Conservation (phyloP, 352 stramenopile genomes). For the Phytophthora sp. region DNA sequence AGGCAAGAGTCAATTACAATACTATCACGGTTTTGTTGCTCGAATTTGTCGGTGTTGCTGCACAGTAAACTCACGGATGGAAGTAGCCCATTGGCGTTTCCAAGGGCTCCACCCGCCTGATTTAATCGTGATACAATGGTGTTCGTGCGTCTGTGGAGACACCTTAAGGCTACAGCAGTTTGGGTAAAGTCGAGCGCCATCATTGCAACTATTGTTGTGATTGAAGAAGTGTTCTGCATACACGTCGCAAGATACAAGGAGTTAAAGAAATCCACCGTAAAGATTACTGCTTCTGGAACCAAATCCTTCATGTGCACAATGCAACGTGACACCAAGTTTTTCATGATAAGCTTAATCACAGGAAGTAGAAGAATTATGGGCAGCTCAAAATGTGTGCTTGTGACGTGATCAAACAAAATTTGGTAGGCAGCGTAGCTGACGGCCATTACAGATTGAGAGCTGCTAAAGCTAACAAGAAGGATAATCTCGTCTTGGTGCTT, state of each 20-base stretch:
- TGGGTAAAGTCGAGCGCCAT: constrained; percentile 34
- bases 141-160: constrained; percentile 1
- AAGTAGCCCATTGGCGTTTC: constrained; percentile 4
- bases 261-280: constrained; percentile 52
- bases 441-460: constrained; percentile 16
- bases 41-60: background rate
- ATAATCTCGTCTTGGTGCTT: constrained; percentile 16
- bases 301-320: constrained; percentile 31
- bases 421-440: constrained; percentile 21
- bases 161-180: constrained; percentile 7
- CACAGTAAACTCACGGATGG: background rate
- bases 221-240: constrained; percentile 46
- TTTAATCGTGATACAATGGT: constrained; percentile 19
- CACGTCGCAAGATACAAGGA: constrained; percentile 46
- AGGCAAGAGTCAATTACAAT: constrained; percentile 1
- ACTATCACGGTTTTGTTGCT: background rate
- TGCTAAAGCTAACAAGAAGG: constrained; percentile 18
- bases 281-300: constrained; percentile 40
- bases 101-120: constrained; percentile 1
- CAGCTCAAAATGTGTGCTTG: constrained; percentile 14
- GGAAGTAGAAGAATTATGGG: constrained; percentile 29
- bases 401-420: constrained; percentile 14
- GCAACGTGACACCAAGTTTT: constrained; percentile 30
- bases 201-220: constrained; percentile 31
- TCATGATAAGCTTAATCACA: constrained; percentile 41